Conservation (phyloP, 768 basidiomycete genomes). For the Phylloporus scabripes region DNA sequence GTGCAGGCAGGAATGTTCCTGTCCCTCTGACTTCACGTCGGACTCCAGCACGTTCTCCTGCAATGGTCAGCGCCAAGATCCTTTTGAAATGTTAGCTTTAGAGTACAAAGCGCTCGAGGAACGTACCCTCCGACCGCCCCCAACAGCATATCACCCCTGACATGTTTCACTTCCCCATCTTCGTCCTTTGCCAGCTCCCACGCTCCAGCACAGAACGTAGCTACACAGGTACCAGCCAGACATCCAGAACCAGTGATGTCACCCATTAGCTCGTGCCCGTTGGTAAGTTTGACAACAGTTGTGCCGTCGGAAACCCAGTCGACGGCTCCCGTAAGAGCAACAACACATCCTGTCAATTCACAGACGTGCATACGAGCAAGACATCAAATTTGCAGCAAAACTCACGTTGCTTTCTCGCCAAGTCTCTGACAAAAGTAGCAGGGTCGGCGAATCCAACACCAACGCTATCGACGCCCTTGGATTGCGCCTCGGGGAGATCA, state of each 20-base stretch:
- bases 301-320: slow-evolving; percentile 86
- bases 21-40: slow-evolving; percentile 52
- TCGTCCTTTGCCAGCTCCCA: slow-evolving; percentile 31
- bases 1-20: slow-evolving; percentile 57
- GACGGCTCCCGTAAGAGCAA: slow-evolving; percentile 71
- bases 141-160: slow-evolving; percentile 71
- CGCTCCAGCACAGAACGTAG: slow-evolving; percentile 75
- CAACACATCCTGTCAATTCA: slow-evolving; percentile 55
- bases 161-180: slow-evolving; percentile 40
- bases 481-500: slow-evolving; percentile 45
- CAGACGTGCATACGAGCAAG: background rate
- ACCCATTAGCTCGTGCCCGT: slow-evolving; percentile 70
- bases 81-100: slow-evolving; percentile 26
- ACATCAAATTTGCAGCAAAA: background rate
- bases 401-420: slow-evolving; percentile 76
- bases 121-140: slow-evolving; percentile 75
- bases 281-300: slow-evolving; percentile 59
- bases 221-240: slow-evolving; percentile 70
- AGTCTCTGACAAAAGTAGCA: slow-evolving; percentile 53
- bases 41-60: slow-evolving; percentile 52
- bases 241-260: slow-evolving; percentile 90
- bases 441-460: slow-evolving; percentile 78
- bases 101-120: background rate
- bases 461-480: slow-evolving; percentile 82
- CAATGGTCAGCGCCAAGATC: slow-evolving; percentile 53